Conservation (phyloP, 306 rosid species). For the Potentilla sterilis region DNA sequence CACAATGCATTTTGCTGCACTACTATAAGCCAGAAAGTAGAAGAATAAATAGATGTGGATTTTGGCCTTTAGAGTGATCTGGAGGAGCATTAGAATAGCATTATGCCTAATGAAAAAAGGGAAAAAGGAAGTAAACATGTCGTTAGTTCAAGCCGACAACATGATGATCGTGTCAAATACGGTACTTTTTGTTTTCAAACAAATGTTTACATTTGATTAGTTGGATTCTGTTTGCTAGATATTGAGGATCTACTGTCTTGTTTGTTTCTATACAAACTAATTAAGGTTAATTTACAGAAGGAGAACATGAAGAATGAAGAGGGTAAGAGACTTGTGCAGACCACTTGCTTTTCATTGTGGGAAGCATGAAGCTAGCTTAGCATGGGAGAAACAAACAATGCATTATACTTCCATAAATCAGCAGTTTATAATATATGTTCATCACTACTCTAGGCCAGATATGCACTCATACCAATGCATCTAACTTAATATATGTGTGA, state of each 20-base stretch:
- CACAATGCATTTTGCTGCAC: constrained; percentile 8
- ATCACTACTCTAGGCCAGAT: not conserved
- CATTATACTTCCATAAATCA: not conserved
- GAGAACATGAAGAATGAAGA: not conserved
- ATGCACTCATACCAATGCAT: not conserved
- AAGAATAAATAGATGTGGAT: constrained; percentile 29
- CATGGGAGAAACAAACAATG: not conserved
- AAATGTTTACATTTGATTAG: constrained; percentile 11
- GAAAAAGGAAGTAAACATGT: constrained; percentile 26
- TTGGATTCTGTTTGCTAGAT: constrained; percentile 9
- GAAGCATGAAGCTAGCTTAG: not conserved
- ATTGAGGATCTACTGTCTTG: constrained; percentile 12
- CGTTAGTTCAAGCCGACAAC: constrained; percentile 38
- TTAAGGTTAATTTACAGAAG: not conserved
- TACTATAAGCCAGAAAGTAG: constrained; percentile 18
- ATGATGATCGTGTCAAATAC: constrained; percentile 31
- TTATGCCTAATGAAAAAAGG: constrained; percentile 45
- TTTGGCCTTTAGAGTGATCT: constrained; percentile 35
- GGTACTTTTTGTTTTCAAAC: constrained; percentile 23
- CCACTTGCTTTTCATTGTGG: constrained; percentile 4
- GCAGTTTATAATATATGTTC: not conserved
- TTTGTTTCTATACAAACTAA: not conserved
- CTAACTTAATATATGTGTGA: not conserved
- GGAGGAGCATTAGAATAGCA: constrained; percentile 33
- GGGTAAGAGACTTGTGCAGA: not conserved